A percentile compares a stretch with the other conserved stretches of the same genome.
phyloP scores from a whole-genome alignment of 305 asterid species.

The Fraxinus baroniana region DNA sequence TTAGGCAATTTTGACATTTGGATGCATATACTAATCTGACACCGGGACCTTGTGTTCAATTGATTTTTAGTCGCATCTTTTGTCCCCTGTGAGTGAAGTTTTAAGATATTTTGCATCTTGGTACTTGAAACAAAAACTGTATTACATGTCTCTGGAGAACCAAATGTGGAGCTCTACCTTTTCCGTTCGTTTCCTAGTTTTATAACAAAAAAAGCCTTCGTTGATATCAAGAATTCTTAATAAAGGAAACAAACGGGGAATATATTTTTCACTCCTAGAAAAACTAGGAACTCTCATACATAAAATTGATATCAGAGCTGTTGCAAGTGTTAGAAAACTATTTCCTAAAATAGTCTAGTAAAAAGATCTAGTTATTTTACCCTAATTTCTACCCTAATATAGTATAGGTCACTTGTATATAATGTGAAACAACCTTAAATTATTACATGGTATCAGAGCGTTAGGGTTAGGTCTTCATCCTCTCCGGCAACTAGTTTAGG shows the following conservation, averaged over 20 bases:
- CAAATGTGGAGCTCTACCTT: background rate
- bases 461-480: background rate
- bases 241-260: background rate
- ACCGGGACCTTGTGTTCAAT: background rate
- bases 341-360: too few species aligned
- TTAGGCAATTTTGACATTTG: background rate
- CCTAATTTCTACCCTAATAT: too few species aligned
- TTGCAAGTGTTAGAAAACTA: background rate
- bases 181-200: background rate
- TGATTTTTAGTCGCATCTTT: background rate
- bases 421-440: too few species aligned
- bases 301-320: background rate
- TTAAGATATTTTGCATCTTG: background rate
- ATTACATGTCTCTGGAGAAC: background rate
- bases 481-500: too few species aligned
- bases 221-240: background rate
- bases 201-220: background rate
- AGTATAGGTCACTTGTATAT: too few species aligned
- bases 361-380: too few species aligned
- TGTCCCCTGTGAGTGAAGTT: background rate
- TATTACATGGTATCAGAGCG: too few species aligned
- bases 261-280: background rate
- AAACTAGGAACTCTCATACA: background rate
- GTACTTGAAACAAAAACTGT: background rate
- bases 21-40: background rate